Conservation (phyloP, 345 rosid genomes). For the Psidium guajava region DNA sequence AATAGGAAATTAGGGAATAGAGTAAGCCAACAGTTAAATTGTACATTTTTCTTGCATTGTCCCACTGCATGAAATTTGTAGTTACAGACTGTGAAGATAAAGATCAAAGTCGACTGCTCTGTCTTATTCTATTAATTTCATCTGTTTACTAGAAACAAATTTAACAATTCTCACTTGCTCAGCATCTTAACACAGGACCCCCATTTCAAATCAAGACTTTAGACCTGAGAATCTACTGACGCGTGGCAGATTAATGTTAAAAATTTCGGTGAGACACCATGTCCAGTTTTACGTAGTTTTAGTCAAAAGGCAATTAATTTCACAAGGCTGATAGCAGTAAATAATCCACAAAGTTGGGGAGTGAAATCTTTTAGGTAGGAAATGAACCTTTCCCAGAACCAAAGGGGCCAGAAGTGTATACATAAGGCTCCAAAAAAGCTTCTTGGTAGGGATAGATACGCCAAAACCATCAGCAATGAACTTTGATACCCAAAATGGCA, state of each 20-base stretch:
- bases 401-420: constrained; percentile 8
- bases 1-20: background rate
- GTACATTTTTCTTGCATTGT: background rate
- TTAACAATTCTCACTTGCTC: background rate
- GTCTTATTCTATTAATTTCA: background rate
- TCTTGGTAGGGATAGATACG: constrained; percentile 12
- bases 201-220: background rate
- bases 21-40: background rate
- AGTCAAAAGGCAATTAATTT: background rate
- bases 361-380: background rate
- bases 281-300: background rate
- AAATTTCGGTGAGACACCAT: background rate
- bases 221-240: background rate
- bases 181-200: background rate
- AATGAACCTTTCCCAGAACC: constrained; percentile 11
- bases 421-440: constrained; percentile 18
- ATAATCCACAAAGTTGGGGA: background rate
- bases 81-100: background rate
- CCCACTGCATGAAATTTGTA: background rate
- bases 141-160: background rate
- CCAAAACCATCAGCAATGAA: constrained; percentile 11
- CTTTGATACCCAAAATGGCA: constrained; percentile 13
- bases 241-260: background rate
- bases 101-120: background rate
- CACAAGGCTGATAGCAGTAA: background rate